Conservation (phyloP, 768 basidiomycete species). For the Dentipellis sp. region DNA sequence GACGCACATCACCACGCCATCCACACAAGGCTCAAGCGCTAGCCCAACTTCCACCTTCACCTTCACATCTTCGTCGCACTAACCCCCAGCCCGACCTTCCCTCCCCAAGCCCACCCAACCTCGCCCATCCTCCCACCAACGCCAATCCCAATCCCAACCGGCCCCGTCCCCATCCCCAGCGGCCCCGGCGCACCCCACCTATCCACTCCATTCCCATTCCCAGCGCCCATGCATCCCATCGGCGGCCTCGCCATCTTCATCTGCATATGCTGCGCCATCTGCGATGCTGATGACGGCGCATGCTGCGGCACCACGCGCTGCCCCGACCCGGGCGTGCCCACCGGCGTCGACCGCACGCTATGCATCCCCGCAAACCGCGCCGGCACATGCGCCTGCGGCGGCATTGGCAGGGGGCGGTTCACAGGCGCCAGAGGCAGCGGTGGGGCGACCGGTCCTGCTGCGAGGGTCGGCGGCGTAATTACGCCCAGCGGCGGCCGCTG, state of each 20-base stretch:
- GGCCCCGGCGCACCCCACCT: neutral
- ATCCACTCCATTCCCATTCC: neutral
- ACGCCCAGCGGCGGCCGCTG: neutral
- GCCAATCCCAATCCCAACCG: neutral
- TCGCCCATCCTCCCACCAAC: neutral
- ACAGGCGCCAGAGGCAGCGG: neutral
- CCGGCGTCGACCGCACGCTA: neutral
- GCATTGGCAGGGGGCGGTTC: neutral
- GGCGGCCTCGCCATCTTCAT: neutral
- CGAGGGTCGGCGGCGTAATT: neutral
- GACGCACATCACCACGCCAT: too few species aligned
- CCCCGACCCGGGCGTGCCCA: neutral
- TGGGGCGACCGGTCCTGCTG: neutral
- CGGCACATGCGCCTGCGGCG: neutral
- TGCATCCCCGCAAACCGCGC: neutral
- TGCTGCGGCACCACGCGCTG: neutral
- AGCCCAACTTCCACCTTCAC: too few species aligned
- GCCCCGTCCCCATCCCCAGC: neutral
- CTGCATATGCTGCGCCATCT: neutral
- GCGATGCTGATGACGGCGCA: neutral
- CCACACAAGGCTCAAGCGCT: too few species aligned
- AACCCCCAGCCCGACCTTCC: too few species aligned
- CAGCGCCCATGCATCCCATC: neutral
- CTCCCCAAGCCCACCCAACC: too few species aligned
- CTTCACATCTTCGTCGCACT: too few species aligned